phyloP scores from a whole-genome alignment of 208 protist genomes.

The Giardia muris region DNA sequence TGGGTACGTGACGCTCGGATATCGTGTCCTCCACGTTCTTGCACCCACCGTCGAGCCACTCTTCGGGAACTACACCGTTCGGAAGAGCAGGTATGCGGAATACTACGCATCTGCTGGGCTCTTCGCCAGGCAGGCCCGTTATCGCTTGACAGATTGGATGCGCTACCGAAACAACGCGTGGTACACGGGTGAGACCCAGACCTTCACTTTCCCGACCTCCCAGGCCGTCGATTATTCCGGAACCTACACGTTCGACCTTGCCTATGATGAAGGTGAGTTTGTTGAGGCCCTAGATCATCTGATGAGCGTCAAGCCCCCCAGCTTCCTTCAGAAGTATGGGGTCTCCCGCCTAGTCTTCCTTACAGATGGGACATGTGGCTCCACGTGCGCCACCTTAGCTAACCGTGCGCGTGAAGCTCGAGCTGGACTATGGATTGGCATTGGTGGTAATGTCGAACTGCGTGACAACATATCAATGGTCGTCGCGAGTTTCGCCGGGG shows the following conservation, averaged over 20 bases:
- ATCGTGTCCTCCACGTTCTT: background rate
- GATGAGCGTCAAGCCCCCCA: background rate
- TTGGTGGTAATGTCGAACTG: background rate
- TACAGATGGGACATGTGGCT: conserved; percentile 21
- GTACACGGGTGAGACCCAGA: background rate
- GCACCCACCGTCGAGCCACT: background rate
- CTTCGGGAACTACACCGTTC: conserved; percentile 7
- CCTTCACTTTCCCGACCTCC: background rate
- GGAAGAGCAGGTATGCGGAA: background rate
- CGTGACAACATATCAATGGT: background rate
- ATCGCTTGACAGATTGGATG: background rate
- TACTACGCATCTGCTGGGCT: background rate
- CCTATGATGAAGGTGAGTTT: background rate
- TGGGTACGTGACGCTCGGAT: conserved; percentile 2
- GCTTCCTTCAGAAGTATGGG: background rate
- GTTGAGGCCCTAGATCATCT: background rate
- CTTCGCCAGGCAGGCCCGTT: background rate
- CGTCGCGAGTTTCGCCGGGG: background rate
- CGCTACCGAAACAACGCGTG: background rate
- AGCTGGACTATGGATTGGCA: background rate
- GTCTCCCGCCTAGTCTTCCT: background rate
- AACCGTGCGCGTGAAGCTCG: background rate
- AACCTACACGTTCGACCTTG: conserved; percentile 13
- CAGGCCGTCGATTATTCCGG: background rate
- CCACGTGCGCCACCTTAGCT: background rate